Percentiles rank a stretch among this genome's conserved stretches.
phyloP scores from a whole-genome alignment of 2,329 filamentous ascomycete genomes.

The Fusarium duplospermum region DNA sequence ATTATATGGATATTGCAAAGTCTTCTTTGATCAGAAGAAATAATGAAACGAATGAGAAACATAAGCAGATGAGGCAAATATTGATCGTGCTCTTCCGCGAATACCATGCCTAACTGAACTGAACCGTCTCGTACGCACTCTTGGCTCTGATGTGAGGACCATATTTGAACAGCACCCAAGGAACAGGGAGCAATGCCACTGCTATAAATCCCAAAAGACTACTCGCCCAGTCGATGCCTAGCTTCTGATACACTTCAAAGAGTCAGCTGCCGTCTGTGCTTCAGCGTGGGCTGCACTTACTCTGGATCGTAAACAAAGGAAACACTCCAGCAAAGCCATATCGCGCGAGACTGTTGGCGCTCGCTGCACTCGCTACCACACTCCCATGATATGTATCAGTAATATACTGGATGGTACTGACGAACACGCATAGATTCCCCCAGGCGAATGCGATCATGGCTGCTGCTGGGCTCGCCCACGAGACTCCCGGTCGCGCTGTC shows the following conservation, averaged over 20 bases:
- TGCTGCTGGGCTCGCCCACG: constrained; percentile 63
- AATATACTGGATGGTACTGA: constrained; percentile 63
- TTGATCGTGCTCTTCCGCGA: not conserved
- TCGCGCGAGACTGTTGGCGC: constrained; percentile 68
- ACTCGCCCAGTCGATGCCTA: constrained; percentile 60
- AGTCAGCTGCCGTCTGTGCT: constrained; percentile 18
- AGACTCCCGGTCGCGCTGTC: constrained; percentile 58
- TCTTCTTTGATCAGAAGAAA: not conserved
- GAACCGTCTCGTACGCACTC: constrained; percentile 14
- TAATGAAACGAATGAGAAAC: not conserved
- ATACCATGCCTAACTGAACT: not conserved
- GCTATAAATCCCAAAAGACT: constrained; percentile 62
- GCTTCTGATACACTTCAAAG: constrained; percentile 53
- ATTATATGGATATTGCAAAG: not conserved
- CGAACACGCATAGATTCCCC: constrained; percentile 70
- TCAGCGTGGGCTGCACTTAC: constrained; percentile 47
- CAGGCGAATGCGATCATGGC: constrained; percentile 68
- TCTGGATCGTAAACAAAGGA: constrained; percentile 70
- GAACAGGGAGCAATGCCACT: constrained; percentile 60
- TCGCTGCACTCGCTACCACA: constrained; percentile 68
- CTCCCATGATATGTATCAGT: constrained; percentile 67
- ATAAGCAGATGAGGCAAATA: not conserved
- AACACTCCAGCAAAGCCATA: constrained; percentile 68
- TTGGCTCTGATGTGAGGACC: constrained; percentile 49
- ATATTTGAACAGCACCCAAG: constrained; percentile 64